Evolutionary conservation across 495 filamentous ascomycete genomes (phyloP).

Genomic region (Talaromyces trachyspermus): DNA sequence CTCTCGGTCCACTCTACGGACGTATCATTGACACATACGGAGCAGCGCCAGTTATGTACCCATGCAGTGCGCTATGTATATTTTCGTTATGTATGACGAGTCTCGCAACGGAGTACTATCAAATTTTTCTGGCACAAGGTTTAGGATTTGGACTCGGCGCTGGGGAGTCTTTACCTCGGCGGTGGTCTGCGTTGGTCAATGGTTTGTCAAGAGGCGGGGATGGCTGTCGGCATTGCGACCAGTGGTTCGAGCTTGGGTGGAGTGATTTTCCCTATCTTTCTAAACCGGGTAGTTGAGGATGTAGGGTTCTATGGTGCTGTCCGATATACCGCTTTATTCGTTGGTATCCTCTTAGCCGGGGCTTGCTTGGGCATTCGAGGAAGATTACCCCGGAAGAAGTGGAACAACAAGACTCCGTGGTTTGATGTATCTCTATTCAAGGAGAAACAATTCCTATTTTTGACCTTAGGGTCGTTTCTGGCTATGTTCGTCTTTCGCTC

Average conservation of each 20-base stretch:
- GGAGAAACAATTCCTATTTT: slow-evolving; percentile 20
- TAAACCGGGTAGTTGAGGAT: slow-evolving; percentile 13
- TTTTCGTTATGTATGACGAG: slow-evolving; percentile 28
- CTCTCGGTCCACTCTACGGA: slow-evolving; percentile 23
- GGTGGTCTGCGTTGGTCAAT: slow-evolving; percentile 23
- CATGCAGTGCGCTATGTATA: slow-evolving; percentile 19
- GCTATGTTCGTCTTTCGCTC: slow-evolving; percentile 11
- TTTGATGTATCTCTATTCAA: slow-evolving; percentile 24
- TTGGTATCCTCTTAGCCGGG: slow-evolving; percentile 18
- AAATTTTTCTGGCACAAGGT: slow-evolving; percentile 30
- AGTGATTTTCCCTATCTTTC: slow-evolving; percentile 27
- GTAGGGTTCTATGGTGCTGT: slow-evolving; percentile 19
- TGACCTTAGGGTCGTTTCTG: slow-evolving; percentile 21
- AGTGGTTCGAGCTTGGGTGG: slow-evolving; percentile 27
- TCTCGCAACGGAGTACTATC: slow-evolving; percentile 22
- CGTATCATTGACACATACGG: slow-evolving; percentile 26
- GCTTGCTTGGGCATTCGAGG: slow-evolving; percentile 16
- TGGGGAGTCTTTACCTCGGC: slow-evolving; percentile 22
- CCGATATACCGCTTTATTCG: slow-evolving; percentile 24
- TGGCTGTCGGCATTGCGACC: slow-evolving; percentile 22
- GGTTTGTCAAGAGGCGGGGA: slow-evolving; percentile 43
- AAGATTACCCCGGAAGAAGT: slow-evolving; percentile 21
- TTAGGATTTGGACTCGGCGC: slow-evolving; percentile 27
- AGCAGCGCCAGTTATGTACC: slow-evolving; percentile 15
- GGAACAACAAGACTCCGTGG: slow-evolving; percentile 19